Evolutionary conservation across 1,284 basidiomycete species (phyloP).

Genomic region (Sanghuangporus weigelae): DNA sequence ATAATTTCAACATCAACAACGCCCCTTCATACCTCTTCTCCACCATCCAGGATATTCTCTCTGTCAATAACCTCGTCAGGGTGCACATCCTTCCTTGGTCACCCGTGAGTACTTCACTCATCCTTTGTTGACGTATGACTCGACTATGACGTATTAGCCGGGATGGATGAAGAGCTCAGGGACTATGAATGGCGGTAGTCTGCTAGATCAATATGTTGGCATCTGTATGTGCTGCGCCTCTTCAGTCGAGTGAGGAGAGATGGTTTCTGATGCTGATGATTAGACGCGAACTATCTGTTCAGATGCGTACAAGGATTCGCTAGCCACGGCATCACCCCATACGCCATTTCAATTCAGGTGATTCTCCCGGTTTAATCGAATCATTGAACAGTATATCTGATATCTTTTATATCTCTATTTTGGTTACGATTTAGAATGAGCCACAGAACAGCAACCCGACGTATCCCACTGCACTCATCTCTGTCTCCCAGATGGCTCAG

Average conservation of each 20-base stretch:
- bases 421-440: constrained; percentile 32
- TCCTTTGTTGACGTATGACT: not conserved
- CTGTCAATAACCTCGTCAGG: constrained; percentile 36
- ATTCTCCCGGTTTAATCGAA: not conserved
- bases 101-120: constrained; percentile 33
- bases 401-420: not conserved
- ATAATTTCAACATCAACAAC: constrained; percentile 39
- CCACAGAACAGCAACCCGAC: constrained; percentile 48
- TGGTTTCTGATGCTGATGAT: not conserved
- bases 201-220: constrained; percentile 31
- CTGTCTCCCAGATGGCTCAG: constrained; percentile 37
- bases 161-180: constrained; percentile 50
- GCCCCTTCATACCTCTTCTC: constrained; percentile 47
- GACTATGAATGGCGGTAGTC: constrained; percentile 44
- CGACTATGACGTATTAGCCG: constrained; percentile 32
- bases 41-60: constrained; percentile 44
- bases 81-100: constrained; percentile 52
- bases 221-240: constrained; percentile 27
- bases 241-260: not conserved
- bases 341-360: constrained; percentile 45
- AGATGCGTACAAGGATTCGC: constrained; percentile 50
- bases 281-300: constrained; percentile 48
- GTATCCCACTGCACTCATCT: constrained; percentile 45
- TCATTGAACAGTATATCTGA: not conserved
- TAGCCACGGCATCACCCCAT: constrained; percentile 41